Percentiles rank a stretch among this genome's conserved stretches.
These are phyloP conservation scores for Leccinum pseudoinsigne DNA, from an alignment of 1,284 basidiomycete species.

Conservation along the genomic window DNA sequence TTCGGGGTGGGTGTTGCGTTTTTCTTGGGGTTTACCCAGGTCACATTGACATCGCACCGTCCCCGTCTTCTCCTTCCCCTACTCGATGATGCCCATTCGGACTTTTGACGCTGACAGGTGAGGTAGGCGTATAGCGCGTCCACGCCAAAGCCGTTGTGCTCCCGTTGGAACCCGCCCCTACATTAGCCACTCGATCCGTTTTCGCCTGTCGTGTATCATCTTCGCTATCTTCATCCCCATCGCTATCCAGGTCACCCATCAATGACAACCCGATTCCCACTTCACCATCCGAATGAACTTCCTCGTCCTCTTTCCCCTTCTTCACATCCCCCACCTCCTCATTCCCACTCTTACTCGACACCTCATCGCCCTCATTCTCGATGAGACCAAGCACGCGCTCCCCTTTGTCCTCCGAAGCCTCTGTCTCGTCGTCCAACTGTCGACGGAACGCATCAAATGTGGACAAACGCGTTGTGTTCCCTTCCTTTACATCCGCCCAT, in stretches of 20 bases:
- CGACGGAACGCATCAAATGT: slow-evolving; percentile 29
- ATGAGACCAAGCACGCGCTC: background rate
- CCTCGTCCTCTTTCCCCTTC: slow-evolving; percentile 4
- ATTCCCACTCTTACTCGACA: background rate
- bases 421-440: slow-evolving; percentile 17
- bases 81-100: slow-evolving; percentile 4
- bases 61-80: slow-evolving; percentile 5
- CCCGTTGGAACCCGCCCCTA: slow-evolving; percentile 1
- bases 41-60: slow-evolving; percentile 22
- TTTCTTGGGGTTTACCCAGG: slow-evolving; percentile 31
- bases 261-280: slow-evolving; percentile 68
- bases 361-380: background rate
- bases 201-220: background rate
- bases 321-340: background rate
- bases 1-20: slow-evolving; percentile 31
- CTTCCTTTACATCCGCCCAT: slow-evolving; percentile 18
- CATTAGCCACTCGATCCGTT: slow-evolving; percentile 4
- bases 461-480: slow-evolving; percentile 24
- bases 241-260: slow-evolving; percentile 50
- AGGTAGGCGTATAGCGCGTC: slow-evolving; percentile 31
- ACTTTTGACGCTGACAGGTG: slow-evolving; percentile 15
- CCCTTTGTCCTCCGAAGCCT: slow-evolving; percentile 12
- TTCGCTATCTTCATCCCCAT: slow-evolving; percentile 19
- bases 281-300: slow-evolving; percentile 52
- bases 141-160: slow-evolving; percentile 24